These are phyloP conservation scores for Arthrinium puccinioides DNA, from an alignment of 2,329 filamentous ascomycete species.

Conservation along the genomic window DNA sequence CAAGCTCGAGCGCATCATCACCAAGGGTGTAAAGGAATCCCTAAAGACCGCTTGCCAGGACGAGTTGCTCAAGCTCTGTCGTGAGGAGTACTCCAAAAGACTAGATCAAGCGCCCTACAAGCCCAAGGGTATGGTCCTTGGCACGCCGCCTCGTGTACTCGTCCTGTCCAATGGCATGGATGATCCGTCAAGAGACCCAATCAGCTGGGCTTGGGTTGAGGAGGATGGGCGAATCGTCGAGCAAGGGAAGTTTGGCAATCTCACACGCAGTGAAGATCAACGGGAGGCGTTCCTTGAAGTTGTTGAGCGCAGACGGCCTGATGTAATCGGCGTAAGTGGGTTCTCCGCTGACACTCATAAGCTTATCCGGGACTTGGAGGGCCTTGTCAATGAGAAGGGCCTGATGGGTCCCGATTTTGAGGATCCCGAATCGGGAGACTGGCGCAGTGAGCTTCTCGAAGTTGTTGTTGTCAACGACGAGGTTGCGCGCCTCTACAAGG, in stretches of 20 bases:
- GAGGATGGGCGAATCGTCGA: constrained; percentile 87
- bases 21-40: constrained; percentile 90
- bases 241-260: constrained; percentile 77
- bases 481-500: constrained; percentile 92
- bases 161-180: constrained; percentile 82
- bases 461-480: constrained; percentile 93
- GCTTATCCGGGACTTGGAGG: constrained; percentile 73
- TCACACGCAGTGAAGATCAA: constrained; percentile 62
- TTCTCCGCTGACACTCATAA: constrained; percentile 82
- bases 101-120: constrained; percentile 96
- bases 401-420: constrained; percentile 77
- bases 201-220: constrained; percentile 88
- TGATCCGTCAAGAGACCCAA: constrained; percentile 64
- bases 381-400: constrained; percentile 69
- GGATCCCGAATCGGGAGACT: constrained; percentile 68
- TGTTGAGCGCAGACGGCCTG: constrained; percentile 71
- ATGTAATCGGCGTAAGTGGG: constrained; percentile 84
- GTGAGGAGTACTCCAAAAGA: constrained; percentile 81
- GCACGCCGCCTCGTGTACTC: constrained; percentile 80
- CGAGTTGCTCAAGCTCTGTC: constrained; percentile 77
- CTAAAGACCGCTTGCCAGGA: constrained; percentile 92
- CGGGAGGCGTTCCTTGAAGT: constrained; percentile 69
- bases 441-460: constrained; percentile 72
- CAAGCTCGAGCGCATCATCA: constrained; percentile 77
- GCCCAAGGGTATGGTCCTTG: constrained; percentile 83